phyloP scores from a whole-genome alignment of 2,329 filamentous ascomycete genomes.

The Phyllosticta citrichinensis region DNA sequence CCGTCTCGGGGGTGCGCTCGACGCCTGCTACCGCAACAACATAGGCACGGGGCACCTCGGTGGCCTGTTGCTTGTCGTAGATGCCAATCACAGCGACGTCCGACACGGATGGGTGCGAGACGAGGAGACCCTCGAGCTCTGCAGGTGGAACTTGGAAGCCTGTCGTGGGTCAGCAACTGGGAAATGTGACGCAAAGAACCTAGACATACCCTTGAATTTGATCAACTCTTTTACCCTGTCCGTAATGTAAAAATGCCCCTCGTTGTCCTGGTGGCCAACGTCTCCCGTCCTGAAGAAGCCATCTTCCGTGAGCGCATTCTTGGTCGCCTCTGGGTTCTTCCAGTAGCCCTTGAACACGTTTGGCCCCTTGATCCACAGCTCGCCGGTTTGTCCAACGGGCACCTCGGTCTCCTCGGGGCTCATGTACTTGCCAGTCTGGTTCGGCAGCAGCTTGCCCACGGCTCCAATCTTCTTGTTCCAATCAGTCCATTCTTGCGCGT shows the following conservation, averaged over 20 bases:
- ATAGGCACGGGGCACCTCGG: conserved; percentile 33
- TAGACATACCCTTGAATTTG: conserved; percentile 26
- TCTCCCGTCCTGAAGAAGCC: conserved; percentile 90
- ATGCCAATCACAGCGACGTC: conserved; percentile 38
- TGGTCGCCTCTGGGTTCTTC: conserved; percentile 61
- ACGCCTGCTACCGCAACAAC: conserved; percentile 24
- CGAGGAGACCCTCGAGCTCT: conserved; percentile 37
- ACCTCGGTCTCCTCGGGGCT: conserved; percentile 50
- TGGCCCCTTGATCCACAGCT: conserved; percentile 62
- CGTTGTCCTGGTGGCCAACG: conserved; percentile 65
- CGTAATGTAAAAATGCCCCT: conserved; percentile 82
- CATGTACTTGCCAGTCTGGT: conserved; percentile 74
- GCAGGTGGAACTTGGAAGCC: conserved; percentile 40
- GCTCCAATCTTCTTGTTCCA: conserved; percentile 70
- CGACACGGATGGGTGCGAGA: conserved; percentile 31
- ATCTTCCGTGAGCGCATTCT: conserved; percentile 60
- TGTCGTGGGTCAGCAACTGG: neutral
- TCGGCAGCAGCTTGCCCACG: conserved; percentile 67
- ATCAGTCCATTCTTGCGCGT: conserved; percentile 62
- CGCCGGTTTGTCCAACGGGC: conserved; percentile 47
- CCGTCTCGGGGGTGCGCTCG: conserved; percentile 21
- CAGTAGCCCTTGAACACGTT: conserved; percentile 74
- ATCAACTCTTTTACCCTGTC: conserved; percentile 51
- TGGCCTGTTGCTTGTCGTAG: conserved; percentile 35
- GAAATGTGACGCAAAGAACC: neutral